These are phyloP conservation scores for Alternaria postmessia DNA, from an alignment of 2,329 filamentous ascomycete species.

Conservation along the genomic window DNA sequence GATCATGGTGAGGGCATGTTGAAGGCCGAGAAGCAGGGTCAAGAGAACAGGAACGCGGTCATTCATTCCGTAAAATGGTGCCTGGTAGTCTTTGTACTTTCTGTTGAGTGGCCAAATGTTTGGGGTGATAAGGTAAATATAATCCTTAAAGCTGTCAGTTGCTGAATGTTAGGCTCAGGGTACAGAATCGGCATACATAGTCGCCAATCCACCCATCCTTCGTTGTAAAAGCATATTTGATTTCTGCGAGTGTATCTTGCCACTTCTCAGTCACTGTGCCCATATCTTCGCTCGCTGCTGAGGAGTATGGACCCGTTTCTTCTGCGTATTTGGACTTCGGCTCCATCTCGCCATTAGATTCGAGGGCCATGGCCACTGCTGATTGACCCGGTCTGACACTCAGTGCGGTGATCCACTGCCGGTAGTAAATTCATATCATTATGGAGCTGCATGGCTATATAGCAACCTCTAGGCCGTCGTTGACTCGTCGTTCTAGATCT, in stretches of 20 bases:
- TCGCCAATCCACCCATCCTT: constrained; percentile 52
- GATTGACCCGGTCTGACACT: not conserved
- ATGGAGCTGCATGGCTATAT: constrained; percentile 4
- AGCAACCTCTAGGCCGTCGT: not conserved
- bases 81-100: constrained; percentile 37
- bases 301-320: constrained; percentile 14
- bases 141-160: constrained; percentile 43
- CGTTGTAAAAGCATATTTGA: constrained; percentile 47
- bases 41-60: constrained; percentile 37
- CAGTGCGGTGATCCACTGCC: not conserved
- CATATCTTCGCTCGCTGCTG: constrained; percentile 9
- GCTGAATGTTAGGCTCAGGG: not conserved
- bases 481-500: constrained; percentile 6
- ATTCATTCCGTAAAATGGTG: constrained; percentile 39
- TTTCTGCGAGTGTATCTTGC: constrained; percentile 17
- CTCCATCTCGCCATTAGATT: not conserved
- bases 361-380: not conserved
- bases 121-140: constrained; percentile 40
- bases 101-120: constrained; percentile 35
- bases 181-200: constrained; percentile 40
- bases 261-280: constrained; percentile 14
- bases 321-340: constrained; percentile 8
- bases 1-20: constrained; percentile 43
- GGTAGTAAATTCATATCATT: not conserved
- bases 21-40: constrained; percentile 40